These are phyloP conservation scores for Graphilbum ipis-grandicollis DNA, from an alignment of 2,329 filamentous ascomycete genomes.

Conservation along the genomic window DNA sequence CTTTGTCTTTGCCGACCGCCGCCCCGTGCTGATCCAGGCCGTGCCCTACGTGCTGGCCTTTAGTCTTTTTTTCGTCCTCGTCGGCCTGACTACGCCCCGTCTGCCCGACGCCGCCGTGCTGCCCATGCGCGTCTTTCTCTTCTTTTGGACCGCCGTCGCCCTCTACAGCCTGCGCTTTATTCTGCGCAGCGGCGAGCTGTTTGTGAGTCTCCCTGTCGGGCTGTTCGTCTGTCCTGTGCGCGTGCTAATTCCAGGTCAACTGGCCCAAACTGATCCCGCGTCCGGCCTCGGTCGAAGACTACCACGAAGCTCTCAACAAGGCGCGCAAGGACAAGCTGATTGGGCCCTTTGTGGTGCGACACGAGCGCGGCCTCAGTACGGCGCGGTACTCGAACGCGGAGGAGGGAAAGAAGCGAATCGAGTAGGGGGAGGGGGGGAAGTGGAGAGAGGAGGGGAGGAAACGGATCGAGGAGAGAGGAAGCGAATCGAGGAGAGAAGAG, in stretches of 20 bases:
- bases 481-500: not conserved
- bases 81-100: constrained; percentile 56
- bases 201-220: constrained; percentile 46
- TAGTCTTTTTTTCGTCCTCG: constrained; percentile 65
- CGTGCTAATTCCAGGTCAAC: constrained; percentile 51
- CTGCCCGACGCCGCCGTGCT: constrained; percentile 59
- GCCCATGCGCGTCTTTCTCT: constrained; percentile 63
- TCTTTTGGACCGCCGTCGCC: constrained; percentile 58
- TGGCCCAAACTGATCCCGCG: constrained; percentile 94
- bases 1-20: constrained; percentile 65
- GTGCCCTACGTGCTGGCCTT: constrained; percentile 82
- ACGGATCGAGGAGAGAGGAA: not conserved
- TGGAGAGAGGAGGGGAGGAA: not conserved
- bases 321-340: constrained; percentile 70
- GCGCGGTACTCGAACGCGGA: constrained; percentile 71
- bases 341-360: constrained; percentile 53
- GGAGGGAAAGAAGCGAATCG: constrained; percentile 97
- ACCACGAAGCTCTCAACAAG: constrained; percentile 69
- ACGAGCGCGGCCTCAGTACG: constrained; percentile 72
- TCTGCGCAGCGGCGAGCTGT: constrained; percentile 72
- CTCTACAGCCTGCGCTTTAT: constrained; percentile 65
- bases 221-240: constrained; percentile 7
- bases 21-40: constrained; percentile 80
- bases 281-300: constrained; percentile 72
- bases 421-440: constrained; percentile 27